Percentiles rank a stretch among this genome's conserved stretches.
These are phyloP conservation scores for Stachybotrys elegans DNA, from an alignment of 2,329 filamentous ascomycete genomes.

Conservation along the genomic window DNA sequence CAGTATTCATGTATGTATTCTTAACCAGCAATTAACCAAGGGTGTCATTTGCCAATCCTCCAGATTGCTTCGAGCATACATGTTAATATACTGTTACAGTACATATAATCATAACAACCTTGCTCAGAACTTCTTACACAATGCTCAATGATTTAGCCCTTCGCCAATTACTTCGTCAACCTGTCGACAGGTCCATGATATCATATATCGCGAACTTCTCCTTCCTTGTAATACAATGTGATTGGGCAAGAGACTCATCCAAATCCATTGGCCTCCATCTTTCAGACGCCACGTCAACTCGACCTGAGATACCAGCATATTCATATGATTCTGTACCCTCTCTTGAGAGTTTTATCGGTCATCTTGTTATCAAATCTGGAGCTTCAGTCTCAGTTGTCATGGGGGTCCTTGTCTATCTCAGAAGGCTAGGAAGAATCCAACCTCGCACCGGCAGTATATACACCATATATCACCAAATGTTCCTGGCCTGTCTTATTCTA, in stretches of 20 bases:
- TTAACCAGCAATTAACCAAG: too few species aligned
- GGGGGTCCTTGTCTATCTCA: neutral
- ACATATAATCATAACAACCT: neutral
- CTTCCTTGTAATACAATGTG: neutral
- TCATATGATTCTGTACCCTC: neutral
- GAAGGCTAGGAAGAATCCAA: neutral
- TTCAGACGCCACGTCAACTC: neutral
- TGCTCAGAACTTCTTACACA: neutral
- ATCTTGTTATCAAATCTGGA: neutral
- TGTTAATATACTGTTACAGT: neutral
- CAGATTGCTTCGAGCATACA: neutral
- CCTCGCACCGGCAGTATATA: neutral
- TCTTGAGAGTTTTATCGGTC: neutral
- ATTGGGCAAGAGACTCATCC: neutral
- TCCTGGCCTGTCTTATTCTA: neutral
- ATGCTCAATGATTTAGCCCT: neutral
- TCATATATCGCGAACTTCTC: neutral
- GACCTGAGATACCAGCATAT: neutral
- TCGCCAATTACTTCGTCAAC: neutral
- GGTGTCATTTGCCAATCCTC: neutral
- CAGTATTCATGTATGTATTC: neutral
- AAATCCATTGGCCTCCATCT: neutral
- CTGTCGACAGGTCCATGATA: neutral
- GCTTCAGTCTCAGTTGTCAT: neutral
- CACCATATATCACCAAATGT: neutral